phyloP scores from a whole-genome alignment of 345 rosid genomes.

The Euphorbia lathyris region DNA sequence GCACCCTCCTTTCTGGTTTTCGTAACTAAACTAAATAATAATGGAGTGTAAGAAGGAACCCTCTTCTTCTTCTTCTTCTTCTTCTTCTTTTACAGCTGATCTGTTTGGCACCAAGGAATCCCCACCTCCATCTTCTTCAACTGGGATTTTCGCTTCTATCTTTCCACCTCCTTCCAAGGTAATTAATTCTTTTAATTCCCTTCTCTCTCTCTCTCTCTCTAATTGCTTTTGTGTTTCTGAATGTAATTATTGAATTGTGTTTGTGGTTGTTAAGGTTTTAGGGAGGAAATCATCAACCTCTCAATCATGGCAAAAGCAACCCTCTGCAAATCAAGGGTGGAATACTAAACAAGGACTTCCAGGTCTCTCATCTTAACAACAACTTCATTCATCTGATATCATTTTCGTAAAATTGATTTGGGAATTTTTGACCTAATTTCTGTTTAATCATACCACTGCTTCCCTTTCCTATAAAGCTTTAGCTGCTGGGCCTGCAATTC shows the following conservation, averaged over 20 bases:
- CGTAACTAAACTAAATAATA: not conserved
- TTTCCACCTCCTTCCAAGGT: slow-evolving; percentile 61
- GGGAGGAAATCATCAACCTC: slow-evolving; percentile 43
- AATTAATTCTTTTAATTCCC: not conserved
- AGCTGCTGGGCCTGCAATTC: slow-evolving; percentile 28
- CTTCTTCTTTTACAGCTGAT: slow-evolving; percentile 54
- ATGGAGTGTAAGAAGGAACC: slow-evolving; percentile 58
- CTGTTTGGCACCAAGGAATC: slow-evolving; percentile 67
- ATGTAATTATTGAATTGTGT: not conserved
- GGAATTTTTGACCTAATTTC: too few species aligned
- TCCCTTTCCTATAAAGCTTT: slow-evolving; percentile 32
- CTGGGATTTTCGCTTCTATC: slow-evolving; percentile 60
- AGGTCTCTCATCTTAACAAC: slow-evolving; percentile 32
- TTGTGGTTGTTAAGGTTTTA: slow-evolving; percentile 37
- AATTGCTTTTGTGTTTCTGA: not conserved
- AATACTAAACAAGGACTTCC: slow-evolving; percentile 40
- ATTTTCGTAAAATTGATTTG: too few species aligned
- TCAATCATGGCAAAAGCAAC: slow-evolving; percentile 42
- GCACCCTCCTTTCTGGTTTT: too few species aligned
- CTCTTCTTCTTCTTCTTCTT: slow-evolving; percentile 42
- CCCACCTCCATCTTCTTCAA: slow-evolving; percentile 41
- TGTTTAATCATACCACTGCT: too few species aligned
- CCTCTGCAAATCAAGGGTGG: slow-evolving; percentile 42
- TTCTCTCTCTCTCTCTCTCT: not conserved
- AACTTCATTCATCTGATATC: too few species aligned